Evolutionary conservation across 2,329 filamentous ascomycete species (phyloP).

Genomic region (Alternaria solani): DNA sequence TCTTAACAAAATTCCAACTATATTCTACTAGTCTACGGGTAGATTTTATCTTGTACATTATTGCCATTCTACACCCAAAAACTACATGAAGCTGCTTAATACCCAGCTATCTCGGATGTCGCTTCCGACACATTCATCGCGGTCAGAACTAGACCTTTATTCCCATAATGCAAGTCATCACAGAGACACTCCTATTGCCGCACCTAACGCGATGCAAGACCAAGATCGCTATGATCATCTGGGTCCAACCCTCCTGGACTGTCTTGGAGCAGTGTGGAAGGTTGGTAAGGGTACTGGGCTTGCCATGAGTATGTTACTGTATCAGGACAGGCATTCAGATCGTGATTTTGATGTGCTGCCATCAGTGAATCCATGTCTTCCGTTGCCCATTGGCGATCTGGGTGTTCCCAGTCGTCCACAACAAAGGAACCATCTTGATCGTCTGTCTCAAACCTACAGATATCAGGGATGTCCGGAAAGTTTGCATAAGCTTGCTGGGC

Average conservation of each 20-base stretch:
- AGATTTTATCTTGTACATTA: background rate
- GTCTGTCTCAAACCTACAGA: background rate
- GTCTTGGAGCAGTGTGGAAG: background rate
- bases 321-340: background rate
- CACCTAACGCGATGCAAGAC: background rate
- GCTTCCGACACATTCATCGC: background rate
- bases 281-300: background rate
- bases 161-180: background rate
- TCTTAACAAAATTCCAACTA: no score
- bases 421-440: background rate
- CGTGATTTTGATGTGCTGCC: constrained; percentile 4
- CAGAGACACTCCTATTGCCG: background rate
- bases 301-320: background rate
- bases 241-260: background rate
- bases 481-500: background rate
- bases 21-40: no score
- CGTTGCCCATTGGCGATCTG: background rate
- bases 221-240: background rate
- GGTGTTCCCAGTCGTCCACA: background rate
- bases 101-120: background rate
- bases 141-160: background rate
- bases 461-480: constrained; percentile 1
- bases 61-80: background rate
- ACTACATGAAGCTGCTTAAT: background rate
- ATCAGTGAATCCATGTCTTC: constrained; percentile 7